These are phyloP conservation scores for Agaricus sinodeliciosus DNA, from an alignment of 768 basidiomycete genomes.

Conservation along the genomic window DNA sequence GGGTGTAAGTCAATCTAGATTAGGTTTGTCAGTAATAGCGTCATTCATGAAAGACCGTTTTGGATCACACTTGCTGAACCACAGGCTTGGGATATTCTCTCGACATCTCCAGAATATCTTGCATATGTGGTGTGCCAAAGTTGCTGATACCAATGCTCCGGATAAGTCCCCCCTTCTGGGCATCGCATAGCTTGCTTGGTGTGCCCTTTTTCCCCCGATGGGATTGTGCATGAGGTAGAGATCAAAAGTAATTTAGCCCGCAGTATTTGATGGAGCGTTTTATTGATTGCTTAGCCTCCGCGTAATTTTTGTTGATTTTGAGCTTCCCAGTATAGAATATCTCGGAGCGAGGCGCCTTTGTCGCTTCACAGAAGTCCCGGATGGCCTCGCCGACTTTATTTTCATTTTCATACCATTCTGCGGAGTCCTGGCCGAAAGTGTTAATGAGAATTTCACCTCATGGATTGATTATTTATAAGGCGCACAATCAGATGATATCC, in stretches of 20 bases:
- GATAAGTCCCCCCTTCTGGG: slow-evolving; percentile 51
- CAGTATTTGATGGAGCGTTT: slow-evolving; percentile 44
- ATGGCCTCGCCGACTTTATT: slow-evolving; percentile 2
- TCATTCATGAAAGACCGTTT: background rate
- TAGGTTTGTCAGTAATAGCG: background rate
- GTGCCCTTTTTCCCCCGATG: slow-evolving; percentile 48
- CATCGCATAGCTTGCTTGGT: slow-evolving; percentile 57
- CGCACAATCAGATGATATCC: slow-evolving; percentile 1
- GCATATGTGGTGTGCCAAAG: slow-evolving; percentile 53
- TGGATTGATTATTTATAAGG: background rate
- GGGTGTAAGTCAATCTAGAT: slow-evolving; percentile 53
- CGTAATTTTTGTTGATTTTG: slow-evolving; percentile 48
- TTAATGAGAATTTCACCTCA: background rate
- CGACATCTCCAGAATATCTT: slow-evolving; percentile 36
- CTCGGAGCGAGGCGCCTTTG: slow-evolving; percentile 39
- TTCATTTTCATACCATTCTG: slow-evolving; percentile 1
- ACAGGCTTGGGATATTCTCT: slow-evolving; percentile 40
- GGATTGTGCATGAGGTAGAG: slow-evolving; percentile 70
- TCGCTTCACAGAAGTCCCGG: background rate
- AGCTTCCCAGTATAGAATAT: slow-evolving; percentile 73
- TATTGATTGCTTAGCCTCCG: slow-evolving; percentile 41
- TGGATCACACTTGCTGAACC: slow-evolving; percentile 48
- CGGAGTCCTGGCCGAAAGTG: background rate
- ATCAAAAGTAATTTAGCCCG: slow-evolving; percentile 60
- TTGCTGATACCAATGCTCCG: slow-evolving; percentile 62